Conservation (phyloP, 1,284 basidiomycete species). For the Kwoniella shivajii region DNA sequence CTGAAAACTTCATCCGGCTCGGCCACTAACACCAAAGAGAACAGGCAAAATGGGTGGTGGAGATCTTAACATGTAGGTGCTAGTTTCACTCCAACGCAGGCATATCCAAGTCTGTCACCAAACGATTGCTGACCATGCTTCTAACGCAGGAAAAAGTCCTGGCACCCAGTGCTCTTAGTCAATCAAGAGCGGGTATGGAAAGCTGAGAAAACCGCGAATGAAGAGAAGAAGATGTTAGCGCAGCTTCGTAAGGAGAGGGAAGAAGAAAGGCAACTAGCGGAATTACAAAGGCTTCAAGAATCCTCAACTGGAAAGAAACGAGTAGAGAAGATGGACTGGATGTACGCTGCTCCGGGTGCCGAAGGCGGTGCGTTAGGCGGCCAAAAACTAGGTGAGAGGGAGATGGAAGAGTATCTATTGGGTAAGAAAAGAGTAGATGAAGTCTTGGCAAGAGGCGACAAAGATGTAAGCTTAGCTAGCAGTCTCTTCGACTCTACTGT, state of each 20-base stretch:
- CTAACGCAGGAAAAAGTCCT: slow-evolving; percentile 92
- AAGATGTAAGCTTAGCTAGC: slow-evolving; percentile 69
- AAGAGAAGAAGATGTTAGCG: slow-evolving; percentile 96
- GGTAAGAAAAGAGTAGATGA: slow-evolving; percentile 99
- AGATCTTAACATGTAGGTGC: slow-evolving; percentile 47
- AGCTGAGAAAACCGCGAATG: slow-evolving; percentile 93
- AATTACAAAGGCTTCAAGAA: slow-evolving; percentile 91
- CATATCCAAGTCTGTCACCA: not conserved
- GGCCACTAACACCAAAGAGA: slow-evolving; percentile 10
- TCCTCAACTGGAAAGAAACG: slow-evolving; percentile 92
- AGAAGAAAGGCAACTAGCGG: slow-evolving; percentile 93
- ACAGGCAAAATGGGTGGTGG: slow-evolving; percentile 85
- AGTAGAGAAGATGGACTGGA: slow-evolving; percentile 95
- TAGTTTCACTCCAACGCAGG: not conserved
- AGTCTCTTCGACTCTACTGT: not conserved
- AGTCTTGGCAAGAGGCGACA: slow-evolving; percentile 78
- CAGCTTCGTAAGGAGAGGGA: slow-evolving; percentile 96
- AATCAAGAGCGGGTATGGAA: slow-evolving; percentile 99
- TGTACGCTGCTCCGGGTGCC: slow-evolving; percentile 94
- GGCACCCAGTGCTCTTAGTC: slow-evolving; percentile 96
- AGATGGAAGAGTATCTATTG: slow-evolving; percentile 92
- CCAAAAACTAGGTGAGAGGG: slow-evolving; percentile 62
- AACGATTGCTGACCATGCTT: not conserved
- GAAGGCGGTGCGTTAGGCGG: slow-evolving; percentile 68
- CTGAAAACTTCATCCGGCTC: slow-evolving; percentile 3